Conservation (phyloP, 2,329 filamentous ascomycete genomes). For the Geoglossum cookeanum region DNA sequence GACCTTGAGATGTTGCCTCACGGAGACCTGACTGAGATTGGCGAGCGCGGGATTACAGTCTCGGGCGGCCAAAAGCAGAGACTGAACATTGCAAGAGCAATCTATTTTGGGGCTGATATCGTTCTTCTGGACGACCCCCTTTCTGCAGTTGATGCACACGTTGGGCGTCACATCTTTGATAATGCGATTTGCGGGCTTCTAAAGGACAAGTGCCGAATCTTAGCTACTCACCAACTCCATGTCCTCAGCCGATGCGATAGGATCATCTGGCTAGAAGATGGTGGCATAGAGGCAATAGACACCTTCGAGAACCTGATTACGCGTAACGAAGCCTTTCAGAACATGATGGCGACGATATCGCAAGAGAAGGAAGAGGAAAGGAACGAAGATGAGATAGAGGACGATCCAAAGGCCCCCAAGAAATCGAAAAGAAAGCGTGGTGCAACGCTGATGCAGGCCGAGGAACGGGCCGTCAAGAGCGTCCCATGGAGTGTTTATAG, state of each 20-base stretch:
- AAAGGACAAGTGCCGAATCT: conserved; percentile 71
- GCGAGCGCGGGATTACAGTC: conserved; percentile 85
- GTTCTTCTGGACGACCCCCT: conserved; percentile 45
- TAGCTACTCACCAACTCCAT: conserved; percentile 90
- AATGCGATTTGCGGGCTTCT: conserved; percentile 80
- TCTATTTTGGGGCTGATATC: conserved; percentile 44
- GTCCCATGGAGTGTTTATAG: conserved; percentile 66
- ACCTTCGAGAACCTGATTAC: conserved; percentile 80
- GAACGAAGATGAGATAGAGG: conserved; percentile 30
- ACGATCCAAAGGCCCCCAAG: conserved; percentile 38
- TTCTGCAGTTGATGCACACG: conserved; percentile 37
- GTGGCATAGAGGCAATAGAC: conserved; percentile 65
- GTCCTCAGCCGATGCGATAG: conserved; percentile 79
- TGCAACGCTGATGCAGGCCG: conserved; percentile 49
- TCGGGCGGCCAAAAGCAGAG: conserved; percentile 92
- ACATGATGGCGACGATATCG: conserved; percentile 63
- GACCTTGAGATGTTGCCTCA: conserved; percentile 89
- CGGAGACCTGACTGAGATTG: conserved; percentile 80
- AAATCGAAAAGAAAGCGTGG: conserved; percentile 35
- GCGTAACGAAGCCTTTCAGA: conserved; percentile 56
- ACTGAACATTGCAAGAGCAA: conserved; percentile 73
- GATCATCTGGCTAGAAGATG: conserved; percentile 83
- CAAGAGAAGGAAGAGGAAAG: conserved; percentile 34
- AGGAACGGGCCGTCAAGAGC: conserved; percentile 52
- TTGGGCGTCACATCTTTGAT: conserved; percentile 63